Evolutionary conservation across 2,329 filamentous ascomycete genomes (phyloP), one percentile per base, ranked within the genome.

Genomic region (Claviceps humidiphila): DNA sequence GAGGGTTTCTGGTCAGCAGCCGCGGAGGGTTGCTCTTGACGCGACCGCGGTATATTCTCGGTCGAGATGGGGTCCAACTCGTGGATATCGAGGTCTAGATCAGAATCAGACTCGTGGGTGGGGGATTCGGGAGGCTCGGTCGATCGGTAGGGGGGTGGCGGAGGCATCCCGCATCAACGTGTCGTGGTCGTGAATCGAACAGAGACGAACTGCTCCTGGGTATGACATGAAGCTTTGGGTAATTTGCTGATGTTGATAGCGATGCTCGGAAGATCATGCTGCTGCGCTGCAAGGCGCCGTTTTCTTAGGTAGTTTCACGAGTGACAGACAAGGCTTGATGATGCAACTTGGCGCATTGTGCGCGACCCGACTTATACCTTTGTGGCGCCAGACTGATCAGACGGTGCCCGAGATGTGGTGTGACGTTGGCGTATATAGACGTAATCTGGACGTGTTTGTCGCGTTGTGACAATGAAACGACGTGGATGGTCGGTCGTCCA

Each of bases 11-110:
- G 60, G 69, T 75, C 70, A 54, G 72, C 69, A 58, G 75, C 71
- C 34, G 58, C 47, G 20, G 60, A 56, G 39, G 57, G 52, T 43
- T 52, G 59, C 46, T 64, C 64, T 56, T 63, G 63, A 47, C 57
- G 58, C 44, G 63, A 55, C 47, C 62, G 63, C 48, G 64, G 60
- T 54, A 63, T 56, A 58, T 66, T 61, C 59, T 64, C 61, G 58
- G 64, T 63, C n/a, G 70, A 69, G 54, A 69, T 64, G 64, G 87
- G 85, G 64, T 90, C 86, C 58, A 93, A 81, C 73, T 91, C 87
- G 62, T 88, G 78, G 59, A 93, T 76, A 61, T 90, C 85, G 61
- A 93, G 79, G 65, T 91, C 85, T 56, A 69, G 68, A 53, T 84
- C 72, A 49, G 84, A 87, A 65, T 90, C 86, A 64, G 83, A 87